These are phyloP conservation scores for Thalassiosira hispida DNA, from an alignment of 352 stramenopile species.

Conservation along the genomic window DNA sequence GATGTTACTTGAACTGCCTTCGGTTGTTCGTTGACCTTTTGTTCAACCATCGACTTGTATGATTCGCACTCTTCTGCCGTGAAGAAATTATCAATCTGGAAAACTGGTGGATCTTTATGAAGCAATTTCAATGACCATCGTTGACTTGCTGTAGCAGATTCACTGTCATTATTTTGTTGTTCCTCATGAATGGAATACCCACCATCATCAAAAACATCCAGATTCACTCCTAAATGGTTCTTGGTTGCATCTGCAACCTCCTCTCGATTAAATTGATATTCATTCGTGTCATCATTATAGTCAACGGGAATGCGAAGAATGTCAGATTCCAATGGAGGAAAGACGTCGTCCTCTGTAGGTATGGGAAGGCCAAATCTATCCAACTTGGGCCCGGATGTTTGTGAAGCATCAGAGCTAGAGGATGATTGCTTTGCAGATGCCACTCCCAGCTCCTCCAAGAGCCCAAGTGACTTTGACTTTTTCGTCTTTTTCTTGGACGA, in stretches of 20 bases:
- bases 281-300: conserved; percentile 7
- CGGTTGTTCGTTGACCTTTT: neutral
- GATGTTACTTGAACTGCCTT: conserved; percentile 57
- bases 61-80: conserved; percentile 62
- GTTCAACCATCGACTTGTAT: conserved; percentile 40
- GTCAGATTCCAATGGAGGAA: conserved; percentile 62
- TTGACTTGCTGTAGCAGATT: conserved; percentile 6
- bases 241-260: conserved; percentile 54
- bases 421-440: neutral
- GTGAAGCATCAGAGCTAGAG: too few species aligned
- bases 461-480: conserved; percentile 11
- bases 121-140: conserved; percentile 64
- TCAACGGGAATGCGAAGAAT: conserved; percentile 23
- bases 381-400: conserved; percentile 36
- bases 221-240: conserved; percentile 62
- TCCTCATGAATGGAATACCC: conserved; percentile 40
- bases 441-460: conserved; percentile 1
- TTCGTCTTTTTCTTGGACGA: conserved; percentile 17
- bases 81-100: conserved; percentile 80
- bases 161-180: conserved; percentile 11
- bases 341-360: conserved; percentile 74
- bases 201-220: conserved; percentile 65
- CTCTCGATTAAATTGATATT: conserved; percentile 30
- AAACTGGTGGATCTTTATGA: conserved; percentile 71
- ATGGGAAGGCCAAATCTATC: conserved; percentile 81